A percentile compares a stretch with the other conserved stretches of the same genome.
Evolutionary conservation across 768 basidiomycete genomes (phyloP).

Genomic region (Thelephora ganbajun): DNA sequence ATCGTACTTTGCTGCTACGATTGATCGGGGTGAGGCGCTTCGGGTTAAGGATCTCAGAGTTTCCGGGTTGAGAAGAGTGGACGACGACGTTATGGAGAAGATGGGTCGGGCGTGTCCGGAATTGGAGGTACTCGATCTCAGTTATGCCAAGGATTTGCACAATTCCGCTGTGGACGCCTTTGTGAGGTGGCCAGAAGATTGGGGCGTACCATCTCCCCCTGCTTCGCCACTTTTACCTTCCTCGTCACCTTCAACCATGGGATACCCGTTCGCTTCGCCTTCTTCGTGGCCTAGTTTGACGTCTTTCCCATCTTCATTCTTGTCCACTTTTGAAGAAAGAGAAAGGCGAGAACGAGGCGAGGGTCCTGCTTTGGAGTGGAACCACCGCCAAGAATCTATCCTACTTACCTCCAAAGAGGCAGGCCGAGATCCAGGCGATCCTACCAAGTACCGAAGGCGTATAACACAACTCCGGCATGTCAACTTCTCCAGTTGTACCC

Average conservation of each 20-base stretch:
- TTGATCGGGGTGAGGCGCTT: constrained; percentile 32
- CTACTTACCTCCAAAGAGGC: constrained; percentile 47
- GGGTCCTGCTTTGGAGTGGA: neutral
- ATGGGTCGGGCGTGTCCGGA: constrained; percentile 57
- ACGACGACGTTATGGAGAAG: constrained; percentile 45
- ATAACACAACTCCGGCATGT: constrained; percentile 64
- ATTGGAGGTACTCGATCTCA: constrained; percentile 72
- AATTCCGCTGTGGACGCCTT: constrained; percentile 68
- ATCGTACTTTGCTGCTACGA: constrained; percentile 28
- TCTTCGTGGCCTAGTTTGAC: too few species aligned
- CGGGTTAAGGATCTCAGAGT: constrained; percentile 49
- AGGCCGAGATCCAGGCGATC: constrained; percentile 43
- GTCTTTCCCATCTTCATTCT: too few species aligned
- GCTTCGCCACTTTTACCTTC: too few species aligned
- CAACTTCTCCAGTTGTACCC: constrained; percentile 50
- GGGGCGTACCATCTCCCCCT: constrained; percentile 10
- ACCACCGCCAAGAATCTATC: constrained; percentile 24
- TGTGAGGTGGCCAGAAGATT: constrained; percentile 35
- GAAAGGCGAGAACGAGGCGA: constrained; percentile 3
- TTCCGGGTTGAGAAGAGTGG: constrained; percentile 49
- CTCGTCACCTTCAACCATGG: too few species aligned
- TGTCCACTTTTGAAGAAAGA: too few species aligned
- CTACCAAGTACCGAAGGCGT: constrained; percentile 35
- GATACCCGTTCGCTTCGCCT: constrained; percentile 2
- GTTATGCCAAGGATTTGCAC: constrained; percentile 55